phyloP scores from a whole-genome alignment of 192 early-diverging fungal genomes.

The Cetraspora pellucida region DNA sequence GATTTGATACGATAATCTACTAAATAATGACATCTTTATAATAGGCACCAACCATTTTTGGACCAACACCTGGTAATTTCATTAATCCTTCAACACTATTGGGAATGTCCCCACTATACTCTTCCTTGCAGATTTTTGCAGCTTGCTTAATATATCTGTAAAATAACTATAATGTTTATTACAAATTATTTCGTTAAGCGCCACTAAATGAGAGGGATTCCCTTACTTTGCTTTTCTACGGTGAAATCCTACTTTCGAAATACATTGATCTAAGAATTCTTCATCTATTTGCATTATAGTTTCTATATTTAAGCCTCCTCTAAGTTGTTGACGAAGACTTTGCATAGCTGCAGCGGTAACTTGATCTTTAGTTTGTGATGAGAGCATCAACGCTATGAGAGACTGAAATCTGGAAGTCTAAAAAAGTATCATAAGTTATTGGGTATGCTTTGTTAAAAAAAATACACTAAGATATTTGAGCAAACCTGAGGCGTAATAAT shows the following conservation, averaged over 20 bases:
- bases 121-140: conserved; percentile 70
- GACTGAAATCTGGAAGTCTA: conserved; percentile 80
- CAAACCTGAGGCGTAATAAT: conserved; percentile 44
- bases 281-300: conserved; percentile 63
- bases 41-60: conserved; percentile 76
- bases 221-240: conserved; percentile 71
- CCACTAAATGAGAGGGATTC: not conserved
- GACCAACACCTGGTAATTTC: conserved; percentile 88
- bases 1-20: too few relatives aligned
- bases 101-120: conserved; percentile 83
- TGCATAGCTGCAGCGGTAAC: conserved; percentile 79
- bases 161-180: not conserved
- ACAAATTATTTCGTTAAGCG: not conserved
- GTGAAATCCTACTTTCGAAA: conserved; percentile 89
- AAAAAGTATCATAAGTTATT: not conserved
- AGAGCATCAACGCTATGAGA: conserved; percentile 83
- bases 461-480: not conserved
- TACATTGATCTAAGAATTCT: conserved; percentile 67
- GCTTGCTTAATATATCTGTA: conserved; percentile 76
- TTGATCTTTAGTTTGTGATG: conserved; percentile 92
- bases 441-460: not conserved
- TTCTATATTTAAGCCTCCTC: conserved; percentile 71
- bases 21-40: not conserved
- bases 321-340: conserved; percentile 61
- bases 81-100: conserved; percentile 74